Percentiles rank a stretch among this genome's conserved stretches.
These are phyloP conservation scores for Neoboletus magnificus DNA, from an alignment of 768 basidiomycete genomes.

Conservation along the genomic window DNA sequence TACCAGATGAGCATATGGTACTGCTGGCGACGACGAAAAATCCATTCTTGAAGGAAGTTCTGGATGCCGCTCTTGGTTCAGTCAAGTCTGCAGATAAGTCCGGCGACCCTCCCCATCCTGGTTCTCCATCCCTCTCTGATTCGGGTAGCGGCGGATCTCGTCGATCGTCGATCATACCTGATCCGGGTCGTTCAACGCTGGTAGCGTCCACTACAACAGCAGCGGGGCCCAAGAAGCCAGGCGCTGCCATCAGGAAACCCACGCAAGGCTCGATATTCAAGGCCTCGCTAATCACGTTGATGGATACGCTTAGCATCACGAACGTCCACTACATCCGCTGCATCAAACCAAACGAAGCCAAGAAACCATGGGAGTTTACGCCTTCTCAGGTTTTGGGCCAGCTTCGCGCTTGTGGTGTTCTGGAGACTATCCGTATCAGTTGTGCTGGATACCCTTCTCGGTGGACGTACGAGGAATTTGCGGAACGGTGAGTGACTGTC, in stretches of 20 bases:
- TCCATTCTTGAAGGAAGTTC: conserved; percentile 88
- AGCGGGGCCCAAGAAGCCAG: conserved; percentile 55
- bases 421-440: conserved; percentile 97
- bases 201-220: conserved; percentile 47
- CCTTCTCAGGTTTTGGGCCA: conserved; percentile 95
- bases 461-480: conserved; percentile 99
- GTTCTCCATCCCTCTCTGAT: conserved; percentile 76
- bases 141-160: conserved; percentile 74
- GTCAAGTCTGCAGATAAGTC: conserved; percentile 55
- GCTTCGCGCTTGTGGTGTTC: conserved; percentile 94
- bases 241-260: conserved; percentile 78
- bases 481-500: conserved; percentile 69
- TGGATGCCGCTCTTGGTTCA: conserved; percentile 83
- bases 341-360: conserved; percentile 98
- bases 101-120: conserved; percentile 54
- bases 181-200: conserved; percentile 76
- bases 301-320: conserved; percentile 96
- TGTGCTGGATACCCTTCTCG: conserved; percentile 98
- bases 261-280: conserved; percentile 99
- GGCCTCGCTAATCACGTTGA: conserved; percentile 84
- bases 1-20: conserved; percentile 96
- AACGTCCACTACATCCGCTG: conserved; percentile 99
- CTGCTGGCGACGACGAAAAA: conserved; percentile 86
- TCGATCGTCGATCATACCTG: conserved; percentile 81
- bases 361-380: conserved; percentile 94